Base-by-base conservation (phyloP, 78 protist species). In the Protostelium mycophagum region DNA sequence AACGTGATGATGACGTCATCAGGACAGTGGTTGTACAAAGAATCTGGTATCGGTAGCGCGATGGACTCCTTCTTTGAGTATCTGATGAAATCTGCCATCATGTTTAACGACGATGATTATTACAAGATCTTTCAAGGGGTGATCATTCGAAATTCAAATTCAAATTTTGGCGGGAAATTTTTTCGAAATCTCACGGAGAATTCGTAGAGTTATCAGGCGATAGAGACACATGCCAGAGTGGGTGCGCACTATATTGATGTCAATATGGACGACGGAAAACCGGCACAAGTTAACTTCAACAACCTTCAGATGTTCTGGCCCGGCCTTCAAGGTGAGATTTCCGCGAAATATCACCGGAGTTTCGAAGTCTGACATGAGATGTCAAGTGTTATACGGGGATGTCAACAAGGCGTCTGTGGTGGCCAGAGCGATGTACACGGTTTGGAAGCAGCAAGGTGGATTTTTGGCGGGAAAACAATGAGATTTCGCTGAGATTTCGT, bases 51-150 rank as follows among this genome's bases (percentile, higher is more conserved):
- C 16, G 99, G 99, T 9, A 84, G 97, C 9, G 95, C 97, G 36
- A 85, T 92, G 34, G 99, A 98, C 88, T 93, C 97, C 37, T 97
- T 93, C 92, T 97, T 63, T 90, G 99, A 98, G 83, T 98, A 98
- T 85, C 38, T 97, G 0, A 34, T 96, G 28, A 98, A 98, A 89
- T 86, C 96, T 34, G 89, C 89, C 38, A 36, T 93, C 37, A 5
- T 90, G 34, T 87, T 93, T 38, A 93, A 90, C 38, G 98, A 95
- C 63, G 91, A 34, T 28, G 96, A 87, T 1, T 90, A 86, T 85
- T 35, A 88, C 83, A 85, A 63, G 37, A 86, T 94, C 25, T 94
- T 94, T n/a, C 28, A 85, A 0, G 28, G 37, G 28, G 89, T 39
- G 34, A 9, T 29, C 84, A 88, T 86, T 0, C 34, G 36, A 5